A percentile compares a stretch with the other conserved stretches of the same genome.
phyloP scores from a whole-genome alignment of 2,329 filamentous ascomycete genomes.

The Herpotrichia juniperi region DNA sequence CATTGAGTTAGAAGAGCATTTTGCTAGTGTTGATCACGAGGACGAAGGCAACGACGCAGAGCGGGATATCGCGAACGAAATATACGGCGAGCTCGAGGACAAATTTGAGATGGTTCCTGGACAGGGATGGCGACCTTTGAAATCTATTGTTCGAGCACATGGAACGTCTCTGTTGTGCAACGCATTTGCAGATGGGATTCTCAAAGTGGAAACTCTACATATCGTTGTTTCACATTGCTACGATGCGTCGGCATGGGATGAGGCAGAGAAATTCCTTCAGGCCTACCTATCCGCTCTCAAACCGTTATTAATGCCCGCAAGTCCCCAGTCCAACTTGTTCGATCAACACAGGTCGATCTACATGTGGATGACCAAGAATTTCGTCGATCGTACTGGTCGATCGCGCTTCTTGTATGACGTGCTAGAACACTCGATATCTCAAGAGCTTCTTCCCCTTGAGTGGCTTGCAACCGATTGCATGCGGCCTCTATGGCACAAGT shows the following conservation, averaged over 20 bases:
- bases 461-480: constrained; percentile 46
- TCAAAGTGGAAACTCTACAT: constrained; percentile 29
- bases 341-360: constrained; percentile 30
- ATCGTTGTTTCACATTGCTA: constrained; percentile 37
- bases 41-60: constrained; percentile 39
- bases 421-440: constrained; percentile 39
- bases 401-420: constrained; percentile 42
- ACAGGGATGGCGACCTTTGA: constrained; percentile 47
- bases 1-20: constrained; percentile 48
- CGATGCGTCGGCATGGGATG: constrained; percentile 38
- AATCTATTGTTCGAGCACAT: constrained; percentile 50
- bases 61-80: constrained; percentile 42
- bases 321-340: constrained; percentile 34
- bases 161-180: constrained; percentile 44
- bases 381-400: constrained; percentile 35
- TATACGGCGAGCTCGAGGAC: constrained; percentile 49
- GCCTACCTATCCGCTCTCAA: constrained; percentile 32
- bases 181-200: constrained; percentile 42
- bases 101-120: constrained; percentile 38
- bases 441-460: constrained; percentile 43
- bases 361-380: constrained; percentile 31
- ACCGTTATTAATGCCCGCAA: constrained; percentile 29
- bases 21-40: constrained; percentile 36
- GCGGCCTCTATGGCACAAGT: constrained; percentile 41
- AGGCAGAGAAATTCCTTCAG: constrained; percentile 41